Percentiles rank a stretch among this genome's conserved stretches.
Conservation (phyloP, 257 asterid genomes). For the Ligustrum vulgare region DNA sequence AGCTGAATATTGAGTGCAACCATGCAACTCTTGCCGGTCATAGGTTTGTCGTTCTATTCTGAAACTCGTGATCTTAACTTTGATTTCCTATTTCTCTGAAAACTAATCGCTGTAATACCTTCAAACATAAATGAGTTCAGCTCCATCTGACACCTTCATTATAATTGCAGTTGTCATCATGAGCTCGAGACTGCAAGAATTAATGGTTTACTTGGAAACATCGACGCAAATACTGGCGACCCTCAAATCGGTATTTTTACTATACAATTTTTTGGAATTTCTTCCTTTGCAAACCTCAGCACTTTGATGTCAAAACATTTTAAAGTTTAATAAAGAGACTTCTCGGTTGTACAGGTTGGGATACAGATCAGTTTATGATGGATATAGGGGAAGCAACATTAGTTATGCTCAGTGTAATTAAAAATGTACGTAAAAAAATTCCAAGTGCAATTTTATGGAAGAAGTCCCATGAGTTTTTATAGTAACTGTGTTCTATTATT, state of each 20-base stretch:
- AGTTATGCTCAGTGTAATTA: constrained; percentile 81
- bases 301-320: background rate
- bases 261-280: background rate
- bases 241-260: constrained; percentile 75
- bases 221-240: constrained; percentile 94
- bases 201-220: constrained; percentile 88
- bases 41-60: constrained; percentile 52
- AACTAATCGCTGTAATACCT: background rate
- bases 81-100: background rate
- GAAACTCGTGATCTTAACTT: background rate
- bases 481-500: constrained; percentile 7
- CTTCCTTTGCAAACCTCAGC: background rate
- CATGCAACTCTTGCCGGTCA: constrained; percentile 98
- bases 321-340: constrained; percentile 3
- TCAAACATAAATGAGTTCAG: background rate
- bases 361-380: constrained; percentile 97
- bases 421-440: constrained; percentile 49
- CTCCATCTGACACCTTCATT: background rate
- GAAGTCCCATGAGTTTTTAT: background rate
- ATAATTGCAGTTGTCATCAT: constrained; percentile 69
- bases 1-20: constrained; percentile 96
- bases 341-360: constrained; percentile 74
- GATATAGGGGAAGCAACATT: constrained; percentile 89
- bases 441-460: background rate
- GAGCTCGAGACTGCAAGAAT: constrained; percentile 98